Evolutionary conservation across 306 rosid genomes (phyloP).

Genomic region (Prunus salicina): DNA sequence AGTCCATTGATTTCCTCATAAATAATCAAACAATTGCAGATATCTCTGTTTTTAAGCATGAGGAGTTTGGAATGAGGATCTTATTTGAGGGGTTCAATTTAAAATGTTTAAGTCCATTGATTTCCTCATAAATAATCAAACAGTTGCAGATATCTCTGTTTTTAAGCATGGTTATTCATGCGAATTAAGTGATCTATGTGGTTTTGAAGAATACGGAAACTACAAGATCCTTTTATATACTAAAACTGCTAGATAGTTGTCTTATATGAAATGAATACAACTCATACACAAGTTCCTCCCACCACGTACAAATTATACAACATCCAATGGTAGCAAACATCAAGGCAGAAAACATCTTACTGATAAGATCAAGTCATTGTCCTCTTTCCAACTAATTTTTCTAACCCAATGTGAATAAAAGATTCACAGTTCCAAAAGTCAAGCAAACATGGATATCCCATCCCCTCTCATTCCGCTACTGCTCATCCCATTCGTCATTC

Average conservation of each 20-base stretch:
- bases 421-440: conserved; percentile 36
- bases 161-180: neutral
- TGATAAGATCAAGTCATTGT: neutral
- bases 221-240: neutral
- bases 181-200: neutral
- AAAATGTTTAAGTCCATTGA: no score
- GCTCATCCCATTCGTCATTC: conserved; percentile 87
- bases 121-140: no score
- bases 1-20: no score
- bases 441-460: neutral
- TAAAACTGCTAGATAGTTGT: neutral
- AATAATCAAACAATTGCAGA: no score
- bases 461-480: conserved; percentile 20
- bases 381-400: neutral
- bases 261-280: neutral
- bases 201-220: neutral
- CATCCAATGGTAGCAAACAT: neutral
- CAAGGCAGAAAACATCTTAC: neutral
- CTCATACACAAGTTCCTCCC: neutral
- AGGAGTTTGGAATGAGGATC: fast-evolving
- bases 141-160: no score
- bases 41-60: no score
- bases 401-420: conserved; percentile 61
- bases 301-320: neutral
- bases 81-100: no score